Percentiles rank a stretch among this genome's conserved stretches.
Conservation (phyloP, 2,329 filamentous ascomycete genomes). For the Hypoxylon sp. region DNA sequence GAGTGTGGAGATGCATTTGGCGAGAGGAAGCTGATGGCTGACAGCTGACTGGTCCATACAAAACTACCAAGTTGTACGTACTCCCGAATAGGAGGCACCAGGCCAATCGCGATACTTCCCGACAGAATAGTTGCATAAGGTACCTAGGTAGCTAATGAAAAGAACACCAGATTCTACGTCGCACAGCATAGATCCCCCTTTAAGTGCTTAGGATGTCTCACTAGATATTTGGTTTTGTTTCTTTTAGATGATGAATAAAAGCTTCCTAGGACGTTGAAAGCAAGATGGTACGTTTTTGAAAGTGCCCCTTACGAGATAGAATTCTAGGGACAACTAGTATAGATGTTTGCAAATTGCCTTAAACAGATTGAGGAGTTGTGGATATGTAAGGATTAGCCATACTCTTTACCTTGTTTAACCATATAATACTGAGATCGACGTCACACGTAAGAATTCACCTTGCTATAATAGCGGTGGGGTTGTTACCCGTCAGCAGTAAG, state of each 20-base stretch:
- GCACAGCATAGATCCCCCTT: not conserved
- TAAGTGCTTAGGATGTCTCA: not conserved
- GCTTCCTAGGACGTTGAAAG: not conserved
- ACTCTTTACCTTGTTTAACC: not conserved
- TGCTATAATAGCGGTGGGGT: not conserved
- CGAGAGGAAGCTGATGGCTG: not conserved
- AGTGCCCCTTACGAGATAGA: not conserved
- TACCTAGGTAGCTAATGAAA: not conserved
- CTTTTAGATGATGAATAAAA: not conserved
- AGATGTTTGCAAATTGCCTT: not conserved
- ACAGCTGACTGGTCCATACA: not conserved
- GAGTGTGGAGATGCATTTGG: not conserved
- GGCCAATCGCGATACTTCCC: not conserved
- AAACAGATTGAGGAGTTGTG: not conserved
- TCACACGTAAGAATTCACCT: not conserved
- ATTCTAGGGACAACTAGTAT: not conserved
- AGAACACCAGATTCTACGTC: not conserved
- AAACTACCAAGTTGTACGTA: not conserved
- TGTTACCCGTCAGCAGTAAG: slow-evolving; percentile 1
- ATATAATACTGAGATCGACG: not conserved
- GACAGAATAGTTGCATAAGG: not conserved
- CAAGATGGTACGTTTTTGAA: not conserved
- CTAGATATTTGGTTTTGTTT: not conserved
- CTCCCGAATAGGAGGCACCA: not conserved
- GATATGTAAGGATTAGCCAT: not conserved